These are phyloP conservation scores for Eutrema heterophyllum DNA, from an alignment of 345 rosid species.

Conservation along the genomic window DNA sequence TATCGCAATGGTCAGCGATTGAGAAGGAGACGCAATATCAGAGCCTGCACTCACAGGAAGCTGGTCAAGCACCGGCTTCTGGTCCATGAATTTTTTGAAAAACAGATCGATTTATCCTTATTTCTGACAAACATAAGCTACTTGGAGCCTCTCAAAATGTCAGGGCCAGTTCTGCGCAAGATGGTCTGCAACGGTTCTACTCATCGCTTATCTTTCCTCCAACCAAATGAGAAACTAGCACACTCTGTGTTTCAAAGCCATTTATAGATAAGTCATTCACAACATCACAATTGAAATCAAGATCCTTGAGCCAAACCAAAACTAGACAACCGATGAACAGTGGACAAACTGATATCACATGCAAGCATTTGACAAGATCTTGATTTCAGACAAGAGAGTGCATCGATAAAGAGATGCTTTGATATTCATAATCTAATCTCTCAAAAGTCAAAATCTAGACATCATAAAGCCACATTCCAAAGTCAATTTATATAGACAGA, in stretches of 20 bases:
- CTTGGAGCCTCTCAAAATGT: not conserved
- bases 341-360: not conserved
- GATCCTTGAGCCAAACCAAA: not conserved
- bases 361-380: not conserved
- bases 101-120: conserved; percentile 7
- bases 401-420: conserved; percentile 2
- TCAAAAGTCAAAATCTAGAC: not conserved
- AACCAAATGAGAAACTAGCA: not conserved
- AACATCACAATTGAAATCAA: not conserved
- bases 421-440: not conserved
- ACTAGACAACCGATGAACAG: not conserved
- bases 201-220: not conserved
- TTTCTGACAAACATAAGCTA: not conserved
- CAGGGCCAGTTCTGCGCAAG: not conserved
- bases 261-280: not conserved
- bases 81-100: not conserved
- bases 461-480: not conserved
- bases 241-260: not conserved
- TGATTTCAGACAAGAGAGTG: not conserved
- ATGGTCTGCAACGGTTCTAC: not conserved
- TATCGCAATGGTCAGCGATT: conserved; percentile 34
- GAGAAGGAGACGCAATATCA: conserved; percentile 14
- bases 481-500: not conserved
- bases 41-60: not conserved
- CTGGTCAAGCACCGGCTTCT: not conserved